Evolutionary conservation across 2,329 filamentous ascomycete species (phyloP).

Genomic region (Sporothrix pallida): DNA sequence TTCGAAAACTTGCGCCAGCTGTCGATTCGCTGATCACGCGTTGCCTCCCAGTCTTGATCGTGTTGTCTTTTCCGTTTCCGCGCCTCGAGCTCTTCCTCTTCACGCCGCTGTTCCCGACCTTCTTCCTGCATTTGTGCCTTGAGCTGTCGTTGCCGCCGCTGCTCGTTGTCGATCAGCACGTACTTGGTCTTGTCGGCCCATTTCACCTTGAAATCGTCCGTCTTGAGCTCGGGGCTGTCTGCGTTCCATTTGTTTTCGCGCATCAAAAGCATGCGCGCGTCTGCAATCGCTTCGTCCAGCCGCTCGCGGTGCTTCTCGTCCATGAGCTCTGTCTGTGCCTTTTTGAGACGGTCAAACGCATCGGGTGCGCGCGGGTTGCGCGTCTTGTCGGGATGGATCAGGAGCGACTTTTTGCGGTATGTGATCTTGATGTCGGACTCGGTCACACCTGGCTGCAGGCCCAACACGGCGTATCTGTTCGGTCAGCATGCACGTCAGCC

Average conservation of each 20-base stretch:
- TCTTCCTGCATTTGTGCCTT: constrained; percentile 98
- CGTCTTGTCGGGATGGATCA: constrained; percentile 99
- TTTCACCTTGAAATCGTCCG: constrained; percentile 77
- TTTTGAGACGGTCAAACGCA: constrained; percentile 94
- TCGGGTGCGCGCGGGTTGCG: constrained; percentile 88
- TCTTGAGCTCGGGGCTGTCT: constrained; percentile 85
- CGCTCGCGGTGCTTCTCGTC: constrained; percentile 89
- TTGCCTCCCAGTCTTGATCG: constrained; percentile 94
- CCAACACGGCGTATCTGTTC: constrained; percentile 84
- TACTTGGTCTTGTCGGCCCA: constrained; percentile 91
- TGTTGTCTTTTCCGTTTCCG: constrained; percentile 88
- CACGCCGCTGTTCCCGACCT: constrained; percentile 82
- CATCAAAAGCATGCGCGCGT: constrained; percentile 92
- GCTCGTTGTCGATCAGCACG: constrained; percentile 92
- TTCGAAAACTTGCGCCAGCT: constrained; percentile 88
- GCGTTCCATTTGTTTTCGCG: constrained; percentile 92
- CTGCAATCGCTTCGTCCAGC: constrained; percentile 93
- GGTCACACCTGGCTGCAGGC: constrained; percentile 91
- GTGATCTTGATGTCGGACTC: constrained; percentile 94
- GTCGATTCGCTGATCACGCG: constrained; percentile 85
- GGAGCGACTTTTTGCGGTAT: constrained; percentile 97
- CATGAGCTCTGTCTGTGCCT: constrained; percentile 87
- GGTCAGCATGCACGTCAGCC: not conserved
- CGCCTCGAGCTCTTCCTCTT: constrained; percentile 81
- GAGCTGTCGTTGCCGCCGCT: constrained; percentile 79